A percentile compares a stretch with the other conserved stretches of the same genome.
These are phyloP conservation scores for Talaromyces sp. DNA, from an alignment of 2,329 filamentous ascomycete species.

Conservation along the genomic window DNA sequence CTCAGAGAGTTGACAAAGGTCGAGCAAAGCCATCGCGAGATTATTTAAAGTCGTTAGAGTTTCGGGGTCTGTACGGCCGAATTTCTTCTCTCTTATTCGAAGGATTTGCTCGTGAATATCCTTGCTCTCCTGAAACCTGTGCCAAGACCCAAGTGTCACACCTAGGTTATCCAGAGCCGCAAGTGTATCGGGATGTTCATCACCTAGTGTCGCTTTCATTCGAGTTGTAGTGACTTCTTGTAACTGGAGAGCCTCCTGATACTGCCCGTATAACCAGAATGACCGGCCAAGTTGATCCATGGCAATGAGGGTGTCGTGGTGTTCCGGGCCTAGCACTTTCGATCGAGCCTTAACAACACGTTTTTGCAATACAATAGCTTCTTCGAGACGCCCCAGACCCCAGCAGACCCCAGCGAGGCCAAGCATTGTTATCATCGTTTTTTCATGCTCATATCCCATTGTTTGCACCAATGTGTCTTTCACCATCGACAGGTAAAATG, in stretches of 20 bases:
- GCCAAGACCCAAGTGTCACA: constrained; percentile 12
- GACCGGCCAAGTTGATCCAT: constrained; percentile 25
- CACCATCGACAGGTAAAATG: constrained; percentile 18
- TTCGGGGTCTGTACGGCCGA: constrained; percentile 23
- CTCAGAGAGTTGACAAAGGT: constrained; percentile 18
- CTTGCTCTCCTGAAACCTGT: constrained; percentile 19
- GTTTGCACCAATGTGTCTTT: constrained; percentile 18
- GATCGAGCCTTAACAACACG: constrained; percentile 17
- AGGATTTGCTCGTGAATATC: constrained; percentile 20
- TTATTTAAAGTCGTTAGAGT: constrained; percentile 23
- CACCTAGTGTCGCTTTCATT: constrained; percentile 22
- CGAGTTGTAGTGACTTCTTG: constrained; percentile 21
- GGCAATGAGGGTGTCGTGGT: constrained; percentile 28
- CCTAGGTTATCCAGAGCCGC: constrained; percentile 21
- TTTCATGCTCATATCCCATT: constrained; percentile 17
- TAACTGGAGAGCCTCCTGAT: constrained; percentile 20
- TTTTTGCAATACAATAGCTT: constrained; percentile 20
- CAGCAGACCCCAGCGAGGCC: constrained; percentile 18
- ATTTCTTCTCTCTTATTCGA: constrained; percentile 16
- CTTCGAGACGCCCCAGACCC: constrained; percentile 17
- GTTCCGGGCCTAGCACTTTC: constrained; percentile 21
- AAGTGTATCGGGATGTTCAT: constrained; percentile 28
- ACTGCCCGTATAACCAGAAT: constrained; percentile 21
- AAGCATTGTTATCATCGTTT: constrained; percentile 15
- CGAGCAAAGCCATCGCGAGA: constrained; percentile 21